Conservation (phyloP, 257 asterid genomes). For the Solanum pimpinellifolium region DNA sequence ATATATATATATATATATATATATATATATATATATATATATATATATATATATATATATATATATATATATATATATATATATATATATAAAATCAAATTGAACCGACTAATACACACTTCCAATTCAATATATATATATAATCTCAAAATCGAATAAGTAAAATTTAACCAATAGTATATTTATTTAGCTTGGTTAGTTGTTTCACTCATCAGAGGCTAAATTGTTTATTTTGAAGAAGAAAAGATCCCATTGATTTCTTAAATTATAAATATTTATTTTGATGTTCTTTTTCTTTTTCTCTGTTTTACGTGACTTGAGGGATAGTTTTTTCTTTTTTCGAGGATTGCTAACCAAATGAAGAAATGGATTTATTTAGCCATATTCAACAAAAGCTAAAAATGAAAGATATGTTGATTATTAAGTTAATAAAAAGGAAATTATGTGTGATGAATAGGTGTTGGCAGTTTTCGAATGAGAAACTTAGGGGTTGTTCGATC, state of each 20-base stretch:
- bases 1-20: too few relatives aligned
- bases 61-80: too few relatives aligned
- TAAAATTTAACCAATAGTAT: too few relatives aligned
- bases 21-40: too few relatives aligned
- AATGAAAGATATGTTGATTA: background rate
- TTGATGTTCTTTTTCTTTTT: background rate
- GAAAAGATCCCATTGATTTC: background rate
- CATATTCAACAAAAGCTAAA: background rate
- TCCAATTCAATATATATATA: too few relatives aligned
- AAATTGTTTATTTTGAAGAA: too few relatives aligned
- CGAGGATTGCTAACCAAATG: background rate
- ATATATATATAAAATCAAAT: too few relatives aligned
- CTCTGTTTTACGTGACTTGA: background rate
- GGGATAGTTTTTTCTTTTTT: background rate
- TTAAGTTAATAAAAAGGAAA: background rate
- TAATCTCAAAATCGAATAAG: background rate
- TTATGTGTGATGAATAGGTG: background rate
- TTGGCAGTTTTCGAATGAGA: background rate
- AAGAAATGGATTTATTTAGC: background rate
- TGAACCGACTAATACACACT: too few relatives aligned
- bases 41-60: too few relatives aligned
- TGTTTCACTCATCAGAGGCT: background rate
- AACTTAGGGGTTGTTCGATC: background rate
- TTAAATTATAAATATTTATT: background rate
- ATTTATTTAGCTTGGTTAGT: background rate